These are phyloP conservation scores for Trypethelium eluteriae DNA, from an alignment of 495 filamentous ascomycete genomes.

Conservation along the genomic window DNA sequence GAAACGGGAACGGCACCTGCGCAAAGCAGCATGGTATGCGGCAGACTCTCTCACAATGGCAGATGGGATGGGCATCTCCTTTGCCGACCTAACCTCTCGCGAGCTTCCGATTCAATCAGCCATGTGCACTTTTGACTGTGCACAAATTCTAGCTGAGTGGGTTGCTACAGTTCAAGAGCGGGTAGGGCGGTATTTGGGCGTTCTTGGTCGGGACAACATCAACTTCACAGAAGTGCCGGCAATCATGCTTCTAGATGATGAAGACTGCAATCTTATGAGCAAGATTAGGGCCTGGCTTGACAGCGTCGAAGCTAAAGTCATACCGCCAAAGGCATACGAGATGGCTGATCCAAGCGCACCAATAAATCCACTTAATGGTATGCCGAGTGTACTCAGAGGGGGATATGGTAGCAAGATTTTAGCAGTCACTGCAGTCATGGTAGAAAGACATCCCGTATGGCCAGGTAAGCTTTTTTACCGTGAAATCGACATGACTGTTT, in stretches of 20 bases:
- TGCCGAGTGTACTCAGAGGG: constrained; percentile 47
- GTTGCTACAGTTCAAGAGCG: constrained; percentile 90
- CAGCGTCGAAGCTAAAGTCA: constrained; percentile 72
- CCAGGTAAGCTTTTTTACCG: constrained; percentile 55
- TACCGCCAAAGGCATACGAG: constrained; percentile 31
- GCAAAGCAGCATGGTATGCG: constrained; percentile 90
- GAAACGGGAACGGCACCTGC: constrained; percentile 76
- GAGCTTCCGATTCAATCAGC: constrained; percentile 91
- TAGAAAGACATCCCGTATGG: constrained; percentile 87
- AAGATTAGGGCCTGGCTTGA: constrained; percentile 78
- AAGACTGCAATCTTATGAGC: constrained; percentile 77
- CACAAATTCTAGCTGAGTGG: constrained; percentile 97
- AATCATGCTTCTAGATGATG: constrained; percentile 84
- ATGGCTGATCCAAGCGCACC: constrained; percentile 39
- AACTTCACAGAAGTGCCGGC: constrained; percentile 70
- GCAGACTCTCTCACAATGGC: constrained; percentile 89
- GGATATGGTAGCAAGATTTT: constrained; percentile 84
- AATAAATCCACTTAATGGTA: constrained; percentile 44
- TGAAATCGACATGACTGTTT: constrained; percentile 10
- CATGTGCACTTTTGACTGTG: constrained; percentile 91
- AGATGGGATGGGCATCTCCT: constrained; percentile 78
- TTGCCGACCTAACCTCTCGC: constrained; percentile 73
- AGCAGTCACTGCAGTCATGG: constrained; percentile 76
- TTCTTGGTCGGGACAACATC: constrained; percentile 74
- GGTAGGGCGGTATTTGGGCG: constrained; percentile 77